Evolutionary conservation across 2,329 filamentous ascomycete genomes (phyloP), one percentile per base, ranked within the genome.

Genomic region (Xylariaceae sp.): DNA sequence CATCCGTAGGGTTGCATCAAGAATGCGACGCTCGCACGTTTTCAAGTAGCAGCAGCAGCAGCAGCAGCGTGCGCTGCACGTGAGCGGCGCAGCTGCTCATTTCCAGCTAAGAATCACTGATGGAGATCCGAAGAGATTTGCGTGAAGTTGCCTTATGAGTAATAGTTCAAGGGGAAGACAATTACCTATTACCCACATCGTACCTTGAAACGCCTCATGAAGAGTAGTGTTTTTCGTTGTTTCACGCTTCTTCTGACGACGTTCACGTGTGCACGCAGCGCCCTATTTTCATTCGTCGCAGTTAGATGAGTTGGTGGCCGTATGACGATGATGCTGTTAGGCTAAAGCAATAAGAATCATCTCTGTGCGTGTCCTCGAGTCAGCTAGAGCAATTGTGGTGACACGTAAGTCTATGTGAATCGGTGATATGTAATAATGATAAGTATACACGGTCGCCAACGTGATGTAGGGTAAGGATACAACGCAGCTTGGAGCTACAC

Each of bases 1-100:
- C 34, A 33, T 28, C 19, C 31, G 40, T 51, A 59, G 59, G 48
- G 52, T 59, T 16, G 28, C 51, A 43, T 51, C 59, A 2, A 52
- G 46, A 59, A 61, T 61, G 49, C 45, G 59, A 61, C 59, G 52
- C 34, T 56, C 48, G 46, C 59, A 61, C 59, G 59, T 58, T 59
- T 48, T 53, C 24, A 12, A 34, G 54, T 54, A 23, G 48, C 31
- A 53, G 12, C 37, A 29, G 31, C 26, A 36, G 19, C 48, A 52
- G 28, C 43, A 56, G 44, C 31, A 50, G 26, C 36, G 37, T 44
- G 50, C 43, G 7, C 50, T 48, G 55, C 58, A 58, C 43, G 46
- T 45, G 44, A 8, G 56, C 33, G 59, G 52, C 56, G 54, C 59
- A 51, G 59, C 51, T 19, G 43, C 37, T 29, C 44, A 45, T 45